Conservation (phyloP, 2,329 filamentous ascomycete genomes). For the Sarocladium strictum region DNA sequence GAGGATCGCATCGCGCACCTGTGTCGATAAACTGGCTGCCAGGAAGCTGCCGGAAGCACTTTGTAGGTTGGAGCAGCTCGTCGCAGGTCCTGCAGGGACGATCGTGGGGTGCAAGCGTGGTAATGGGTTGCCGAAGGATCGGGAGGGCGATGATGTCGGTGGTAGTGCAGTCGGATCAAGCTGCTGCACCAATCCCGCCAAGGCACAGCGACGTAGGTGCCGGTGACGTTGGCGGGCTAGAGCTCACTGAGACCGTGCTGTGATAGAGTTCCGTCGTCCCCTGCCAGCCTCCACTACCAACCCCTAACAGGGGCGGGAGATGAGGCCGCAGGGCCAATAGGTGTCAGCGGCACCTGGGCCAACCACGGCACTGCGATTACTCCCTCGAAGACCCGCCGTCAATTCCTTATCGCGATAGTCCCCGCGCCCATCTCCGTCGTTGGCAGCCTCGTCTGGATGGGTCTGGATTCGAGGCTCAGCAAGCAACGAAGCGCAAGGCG, state of each 20-base stretch:
- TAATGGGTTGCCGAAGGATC: slow-evolving; percentile 3
- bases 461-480: background rate
- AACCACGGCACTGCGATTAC: background rate
- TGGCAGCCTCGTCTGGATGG: background rate
- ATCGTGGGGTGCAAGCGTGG: background rate
- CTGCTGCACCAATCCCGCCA: background rate
- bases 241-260: background rate
- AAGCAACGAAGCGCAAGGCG: background rate
- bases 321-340: background rate
- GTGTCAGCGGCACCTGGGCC: background rate
- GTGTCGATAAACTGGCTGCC: background rate
- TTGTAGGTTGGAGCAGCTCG: background rate
- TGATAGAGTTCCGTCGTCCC: background rate
- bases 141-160: slow-evolving; percentile 8
- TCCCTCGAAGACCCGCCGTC: background rate
- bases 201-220: background rate
- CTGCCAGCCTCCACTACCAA: background rate
- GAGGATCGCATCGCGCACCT: slow-evolving; percentile 9
- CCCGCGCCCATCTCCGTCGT: background rate
- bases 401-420: background rate
- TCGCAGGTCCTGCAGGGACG: background rate
- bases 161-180: background rate
- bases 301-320: too few species aligned
- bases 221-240: slow-evolving; percentile 1
- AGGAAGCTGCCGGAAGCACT: background rate